Conservation (phyloP, 495 filamentous ascomycete species). For the Friedmanniomyces endolithicus region DNA sequence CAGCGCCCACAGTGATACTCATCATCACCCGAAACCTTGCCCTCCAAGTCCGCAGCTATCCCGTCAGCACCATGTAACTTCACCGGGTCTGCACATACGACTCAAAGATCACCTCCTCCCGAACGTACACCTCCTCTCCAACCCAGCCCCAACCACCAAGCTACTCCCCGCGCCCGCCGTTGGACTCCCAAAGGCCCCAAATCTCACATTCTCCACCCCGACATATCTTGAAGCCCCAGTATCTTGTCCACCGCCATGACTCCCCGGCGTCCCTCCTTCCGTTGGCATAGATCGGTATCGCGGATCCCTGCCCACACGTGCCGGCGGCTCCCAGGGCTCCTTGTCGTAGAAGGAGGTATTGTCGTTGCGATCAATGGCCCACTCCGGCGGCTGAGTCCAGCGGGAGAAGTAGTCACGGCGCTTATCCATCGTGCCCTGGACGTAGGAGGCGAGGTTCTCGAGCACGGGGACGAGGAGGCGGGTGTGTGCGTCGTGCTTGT, state of each 20-base stretch:
- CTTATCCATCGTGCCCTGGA: slow-evolving; percentile 18
- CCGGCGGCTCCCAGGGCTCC: slow-evolving; percentile 16
- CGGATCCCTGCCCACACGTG: slow-evolving; percentile 20
- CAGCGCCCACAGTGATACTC: no score
- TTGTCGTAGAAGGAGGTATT: slow-evolving; percentile 22
- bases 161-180: neutral
- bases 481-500: slow-evolving; percentile 4
- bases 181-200: slow-evolving; percentile 7
- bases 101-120: slow-evolving; percentile 1
- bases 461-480: slow-evolving; percentile 19
- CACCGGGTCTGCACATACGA: no score
- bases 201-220: slow-evolving; percentile 6
- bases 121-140: slow-evolving; percentile 1
- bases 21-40: no score
- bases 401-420: slow-evolving; percentile 19
- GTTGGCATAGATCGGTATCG: slow-evolving; percentile 6
- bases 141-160: slow-evolving; percentile 1
- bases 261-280: neutral
- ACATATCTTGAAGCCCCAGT: neutral
- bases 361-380: slow-evolving; percentile 17
- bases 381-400: slow-evolving; percentile 18
- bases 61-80: no score
- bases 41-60: no score
- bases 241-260: neutral
- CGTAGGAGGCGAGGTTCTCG: slow-evolving; percentile 21